Percentiles rank a stretch among this genome's conserved stretches.
These are phyloP conservation scores for Cucurbita pepo DNA, from an alignment of 306 rosid genomes.

Conservation along the genomic window DNA sequence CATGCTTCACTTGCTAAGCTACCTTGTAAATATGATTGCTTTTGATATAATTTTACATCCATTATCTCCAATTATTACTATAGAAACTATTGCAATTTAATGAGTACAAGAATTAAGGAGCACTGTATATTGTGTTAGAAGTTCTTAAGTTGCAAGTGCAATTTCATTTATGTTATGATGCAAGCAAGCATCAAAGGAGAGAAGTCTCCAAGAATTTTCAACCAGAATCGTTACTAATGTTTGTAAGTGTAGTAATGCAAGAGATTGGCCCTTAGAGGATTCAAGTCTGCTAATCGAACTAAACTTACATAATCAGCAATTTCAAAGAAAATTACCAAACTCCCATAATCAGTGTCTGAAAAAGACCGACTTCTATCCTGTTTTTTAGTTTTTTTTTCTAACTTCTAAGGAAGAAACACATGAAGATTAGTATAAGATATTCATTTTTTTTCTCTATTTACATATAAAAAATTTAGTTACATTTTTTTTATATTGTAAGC, in stretches of 20 bases:
- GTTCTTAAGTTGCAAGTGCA: background rate
- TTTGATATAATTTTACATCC: background rate
- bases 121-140: background rate
- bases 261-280: background rate
- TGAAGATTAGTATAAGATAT: no score
- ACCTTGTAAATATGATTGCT: background rate
- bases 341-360: background rate
- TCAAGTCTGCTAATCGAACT: background rate
- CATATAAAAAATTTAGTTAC: no score
- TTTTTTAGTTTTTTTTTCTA: background rate
- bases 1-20: background rate
- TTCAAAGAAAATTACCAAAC: background rate
- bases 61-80: background rate
- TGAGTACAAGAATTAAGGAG: background rate
- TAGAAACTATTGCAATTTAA: background rate
- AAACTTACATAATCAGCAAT: background rate
- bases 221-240: background rate
- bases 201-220: background rate
- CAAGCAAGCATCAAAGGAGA: background rate
- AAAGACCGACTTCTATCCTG: background rate
- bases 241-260: background rate
- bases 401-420: background rate
- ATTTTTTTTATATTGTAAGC: no score
- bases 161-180: background rate
- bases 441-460: no score